These are phyloP conservation scores for Pichiaceae sp. DNA, from an alignment of 1,139 yeast species.

Conservation along the genomic window DNA sequence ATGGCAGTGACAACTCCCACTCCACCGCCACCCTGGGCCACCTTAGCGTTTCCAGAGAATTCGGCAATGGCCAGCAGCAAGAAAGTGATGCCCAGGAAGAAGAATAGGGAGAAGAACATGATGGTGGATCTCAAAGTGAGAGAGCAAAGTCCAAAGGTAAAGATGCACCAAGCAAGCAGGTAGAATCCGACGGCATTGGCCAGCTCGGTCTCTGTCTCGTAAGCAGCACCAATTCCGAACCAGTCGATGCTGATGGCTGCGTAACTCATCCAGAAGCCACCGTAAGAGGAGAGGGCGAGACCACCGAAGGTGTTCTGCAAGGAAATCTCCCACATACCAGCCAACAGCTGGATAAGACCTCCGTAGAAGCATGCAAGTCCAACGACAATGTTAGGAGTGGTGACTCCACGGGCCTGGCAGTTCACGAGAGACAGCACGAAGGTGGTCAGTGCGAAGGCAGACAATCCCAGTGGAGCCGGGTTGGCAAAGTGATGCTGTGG, in stretches of 20 bases:
- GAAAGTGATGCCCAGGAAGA: slow-evolving; percentile 58
- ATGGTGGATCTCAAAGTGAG: slow-evolving; percentile 75
- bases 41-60: slow-evolving; percentile 31
- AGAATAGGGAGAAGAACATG: slow-evolving; percentile 63
- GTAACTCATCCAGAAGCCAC: slow-evolving; percentile 81
- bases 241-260: slow-evolving; percentile 65
- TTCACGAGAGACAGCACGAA: slow-evolving; percentile 68
- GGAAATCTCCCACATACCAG: slow-evolving; percentile 73
- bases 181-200: slow-evolving; percentile 64
- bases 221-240: slow-evolving; percentile 59
- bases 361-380: slow-evolving; percentile 83
- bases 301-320: slow-evolving; percentile 88
- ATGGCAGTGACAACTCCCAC: slow-evolving; percentile 75
- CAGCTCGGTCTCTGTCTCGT: slow-evolving; percentile 30
- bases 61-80: slow-evolving; percentile 59
- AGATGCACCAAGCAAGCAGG: slow-evolving; percentile 71
- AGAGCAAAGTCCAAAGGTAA: slow-evolving; percentile 58
- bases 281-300: slow-evolving; percentile 70
- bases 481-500: slow-evolving; percentile 72
- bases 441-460: slow-evolving; percentile 79
- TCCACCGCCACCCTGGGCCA: slow-evolving; percentile 68
- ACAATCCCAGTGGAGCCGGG: slow-evolving; percentile 82
- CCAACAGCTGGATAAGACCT: slow-evolving; percentile 66
- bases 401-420: slow-evolving; percentile 52
- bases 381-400: slow-evolving; percentile 45